phyloP scores from a whole-genome alignment of 2,329 filamentous ascomycete genomes.

The Teratosphaeria nubilosa region DNA sequence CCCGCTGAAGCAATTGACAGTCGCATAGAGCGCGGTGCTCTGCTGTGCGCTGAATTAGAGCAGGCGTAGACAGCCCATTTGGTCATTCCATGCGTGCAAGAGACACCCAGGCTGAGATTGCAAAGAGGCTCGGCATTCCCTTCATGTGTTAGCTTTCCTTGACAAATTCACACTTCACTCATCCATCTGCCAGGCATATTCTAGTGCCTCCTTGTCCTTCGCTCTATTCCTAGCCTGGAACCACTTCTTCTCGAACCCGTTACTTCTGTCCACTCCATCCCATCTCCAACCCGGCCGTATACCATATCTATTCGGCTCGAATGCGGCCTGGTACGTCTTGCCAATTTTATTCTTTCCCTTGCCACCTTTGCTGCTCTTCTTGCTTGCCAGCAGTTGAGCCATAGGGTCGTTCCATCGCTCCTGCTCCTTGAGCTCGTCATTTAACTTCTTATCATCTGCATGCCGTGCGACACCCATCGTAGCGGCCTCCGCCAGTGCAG shows the following conservation, averaged over 20 bases:
- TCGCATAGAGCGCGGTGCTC: no score
- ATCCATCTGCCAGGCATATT: conserved; percentile 96
- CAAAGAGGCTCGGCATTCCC: background rate
- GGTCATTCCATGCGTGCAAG: no score
- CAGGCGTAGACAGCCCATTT: no score
- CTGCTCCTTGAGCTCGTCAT: conserved; percentile 65
- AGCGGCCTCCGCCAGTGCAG: conserved; percentile 68
- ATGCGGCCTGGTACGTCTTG: conserved; percentile 63
- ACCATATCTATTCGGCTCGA: conserved; percentile 83
- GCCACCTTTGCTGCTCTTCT: conserved; percentile 29
- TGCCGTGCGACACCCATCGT: conserved; percentile 69
- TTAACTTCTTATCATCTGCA: conserved; percentile 79
- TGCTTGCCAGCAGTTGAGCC: conserved; percentile 60
- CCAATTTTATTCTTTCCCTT: conserved; percentile 41
- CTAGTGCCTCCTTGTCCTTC: conserved; percentile 65
- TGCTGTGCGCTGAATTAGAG: no score
- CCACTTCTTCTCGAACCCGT: conserved; percentile 86
- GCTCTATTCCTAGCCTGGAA: conserved; percentile 78
- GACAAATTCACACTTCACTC: conserved; percentile 39
- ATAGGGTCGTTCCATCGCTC: conserved; percentile 93
- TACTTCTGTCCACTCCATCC: conserved; percentile 93
- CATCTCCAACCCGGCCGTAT: conserved; percentile 87
- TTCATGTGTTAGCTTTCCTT: background rate
- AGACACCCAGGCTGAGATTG: background rate
- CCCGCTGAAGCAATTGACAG: no score